Conservation (phyloP, 805 yeast genomes). For the Suhomyces sp. region DNA sequence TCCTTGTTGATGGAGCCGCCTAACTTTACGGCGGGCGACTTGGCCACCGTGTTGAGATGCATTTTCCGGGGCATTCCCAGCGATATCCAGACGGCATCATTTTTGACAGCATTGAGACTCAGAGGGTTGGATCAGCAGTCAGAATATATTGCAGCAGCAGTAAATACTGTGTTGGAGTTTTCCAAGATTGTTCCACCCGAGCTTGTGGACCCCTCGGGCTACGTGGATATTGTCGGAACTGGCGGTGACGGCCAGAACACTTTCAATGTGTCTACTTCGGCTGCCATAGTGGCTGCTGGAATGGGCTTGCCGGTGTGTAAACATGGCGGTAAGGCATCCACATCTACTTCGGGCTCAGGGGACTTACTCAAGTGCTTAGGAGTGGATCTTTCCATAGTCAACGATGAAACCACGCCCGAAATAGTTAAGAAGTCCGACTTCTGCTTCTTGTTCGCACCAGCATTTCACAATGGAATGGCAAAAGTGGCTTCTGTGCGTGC, state of each 20-base stretch:
- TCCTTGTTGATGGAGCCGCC: constrained; percentile 61
- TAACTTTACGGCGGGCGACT: constrained; percentile 59
- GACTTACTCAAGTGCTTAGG: constrained; percentile 82
- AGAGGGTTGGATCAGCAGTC: constrained; percentile 79
- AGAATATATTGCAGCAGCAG: constrained; percentile 83
- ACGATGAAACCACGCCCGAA: constrained; percentile 55
- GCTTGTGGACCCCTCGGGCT: constrained; percentile 47
- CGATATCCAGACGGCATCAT: constrained; percentile 72
- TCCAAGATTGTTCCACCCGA: constrained; percentile 52
- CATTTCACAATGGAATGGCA: constrained; percentile 90
- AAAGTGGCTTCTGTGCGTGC: constrained; percentile 76
- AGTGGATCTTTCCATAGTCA: constrained; percentile 72
- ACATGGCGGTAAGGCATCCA: constrained; percentile 97
- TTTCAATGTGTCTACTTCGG: constrained; percentile 91
- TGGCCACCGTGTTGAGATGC: constrained; percentile 57
- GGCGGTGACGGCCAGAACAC: constrained; percentile 99
- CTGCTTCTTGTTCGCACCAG: constrained; percentile 85
- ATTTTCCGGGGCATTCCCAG: constrained; percentile 60
- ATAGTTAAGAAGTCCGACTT: constrained; percentile 51
- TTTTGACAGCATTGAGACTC: constrained; percentile 72
- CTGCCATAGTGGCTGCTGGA: constrained; percentile 94
- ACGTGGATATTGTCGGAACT: constrained; percentile 92
- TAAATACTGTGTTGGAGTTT: constrained; percentile 63
- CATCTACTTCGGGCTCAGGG: constrained; percentile 91
- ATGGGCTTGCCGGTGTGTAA: constrained; percentile 78